These are phyloP conservation scores for Cercospora zeina DNA, from an alignment of 2,329 filamentous ascomycete genomes.

Conservation along the genomic window DNA sequence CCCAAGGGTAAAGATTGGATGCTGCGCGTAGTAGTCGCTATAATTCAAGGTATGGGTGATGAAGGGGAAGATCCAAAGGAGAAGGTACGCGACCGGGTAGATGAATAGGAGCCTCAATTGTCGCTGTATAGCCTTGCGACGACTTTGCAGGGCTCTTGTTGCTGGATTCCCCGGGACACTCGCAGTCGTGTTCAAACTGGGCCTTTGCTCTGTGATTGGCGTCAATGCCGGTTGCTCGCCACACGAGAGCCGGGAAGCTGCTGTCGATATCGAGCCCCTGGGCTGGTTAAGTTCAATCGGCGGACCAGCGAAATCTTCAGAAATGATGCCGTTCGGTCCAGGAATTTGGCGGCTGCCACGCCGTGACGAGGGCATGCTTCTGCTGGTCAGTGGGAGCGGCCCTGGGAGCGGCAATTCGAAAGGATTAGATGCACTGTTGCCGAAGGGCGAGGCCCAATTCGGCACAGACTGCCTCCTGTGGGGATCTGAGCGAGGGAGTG, in stretches of 20 bases:
- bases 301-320: conserved; percentile 35
- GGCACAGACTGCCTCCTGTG: conserved; percentile 30
- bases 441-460: conserved; percentile 29
- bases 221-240: conserved; percentile 23
- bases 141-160: conserved; percentile 24
- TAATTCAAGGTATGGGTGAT: conserved; percentile 63
- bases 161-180: conserved; percentile 22
- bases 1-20: conserved; percentile 59
- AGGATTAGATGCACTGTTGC: conserved; percentile 4
- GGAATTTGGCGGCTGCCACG: conserved; percentile 34
- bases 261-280: conserved; percentile 32
- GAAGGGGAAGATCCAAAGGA: conserved; percentile 73
- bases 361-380: conserved; percentile 34
- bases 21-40: conserved; percentile 51
- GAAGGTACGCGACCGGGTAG: conserved; percentile 71
- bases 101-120: conserved; percentile 73
- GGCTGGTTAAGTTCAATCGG: conserved; percentile 12
- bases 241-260: conserved; percentile 28
- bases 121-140: conserved; percentile 37
- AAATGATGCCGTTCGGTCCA: conserved; percentile 18
- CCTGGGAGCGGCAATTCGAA: conserved; percentile 12
- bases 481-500: conserved; percentile 11
- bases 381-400: conserved; percentile 15
- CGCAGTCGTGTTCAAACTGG: conserved; percentile 7
- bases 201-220: conserved; percentile 32